These are phyloP conservation scores for Ilex aquifolium DNA, from an alignment of 257 asterid species.

Conservation along the genomic window DNA sequence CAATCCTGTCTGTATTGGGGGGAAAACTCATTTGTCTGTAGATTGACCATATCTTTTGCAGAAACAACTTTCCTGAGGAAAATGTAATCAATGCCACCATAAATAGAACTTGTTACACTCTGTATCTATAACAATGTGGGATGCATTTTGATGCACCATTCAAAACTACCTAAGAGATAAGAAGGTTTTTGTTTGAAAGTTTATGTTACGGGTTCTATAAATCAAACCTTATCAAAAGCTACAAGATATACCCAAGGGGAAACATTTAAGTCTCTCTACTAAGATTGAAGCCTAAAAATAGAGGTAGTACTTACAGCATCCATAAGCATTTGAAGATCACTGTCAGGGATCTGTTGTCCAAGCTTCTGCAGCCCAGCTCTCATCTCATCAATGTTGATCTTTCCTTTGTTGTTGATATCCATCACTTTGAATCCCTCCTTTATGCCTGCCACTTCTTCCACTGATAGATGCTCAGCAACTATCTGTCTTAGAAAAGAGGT, in stretches of 20 bases:
- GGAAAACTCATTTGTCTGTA: no score
- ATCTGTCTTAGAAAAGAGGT: constrained; percentile 27
- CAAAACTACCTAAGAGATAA: no score
- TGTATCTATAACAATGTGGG: neutral
- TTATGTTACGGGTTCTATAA: neutral
- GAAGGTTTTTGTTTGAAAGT: no score
- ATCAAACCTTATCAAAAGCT: neutral
- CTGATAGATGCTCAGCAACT: constrained; percentile 57
- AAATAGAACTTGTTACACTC: no score
- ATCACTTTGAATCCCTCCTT: constrained; percentile 50
- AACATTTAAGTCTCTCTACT: no score
- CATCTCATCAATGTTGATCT: constrained; percentile 50
- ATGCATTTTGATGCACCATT: no score
- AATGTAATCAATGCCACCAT: no score
- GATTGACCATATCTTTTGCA: no score
- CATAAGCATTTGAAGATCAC: constrained; percentile 52
- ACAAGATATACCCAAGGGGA: neutral
- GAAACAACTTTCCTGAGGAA: no score
- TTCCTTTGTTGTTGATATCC: constrained; percentile 57
- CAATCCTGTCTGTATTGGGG: no score
- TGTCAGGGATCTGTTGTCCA: constrained; percentile 60
- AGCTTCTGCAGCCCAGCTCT: constrained; percentile 53
- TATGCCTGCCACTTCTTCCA: constrained; percentile 62
- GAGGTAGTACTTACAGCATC: constrained; percentile 49
- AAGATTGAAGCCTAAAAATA: neutral